A percentile compares a stretch with the other conserved stretches of the same genome.
phyloP scores from a whole-genome alignment of 306 rosid genomes.

The Castanospermum australe region DNA sequence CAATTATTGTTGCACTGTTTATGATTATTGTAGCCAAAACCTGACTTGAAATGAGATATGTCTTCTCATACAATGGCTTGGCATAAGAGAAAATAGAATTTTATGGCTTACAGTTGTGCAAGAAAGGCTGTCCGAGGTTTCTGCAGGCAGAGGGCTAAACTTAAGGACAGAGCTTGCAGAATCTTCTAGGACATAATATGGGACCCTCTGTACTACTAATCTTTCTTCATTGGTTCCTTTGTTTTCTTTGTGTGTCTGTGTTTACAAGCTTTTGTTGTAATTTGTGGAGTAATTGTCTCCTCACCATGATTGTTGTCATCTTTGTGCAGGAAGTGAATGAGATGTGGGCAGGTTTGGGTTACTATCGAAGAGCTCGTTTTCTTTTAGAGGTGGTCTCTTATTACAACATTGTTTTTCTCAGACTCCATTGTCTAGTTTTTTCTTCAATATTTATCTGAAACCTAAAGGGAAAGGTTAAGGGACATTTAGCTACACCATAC shows the following conservation, averaged over 20 bases:
- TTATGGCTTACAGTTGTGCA: not conserved
- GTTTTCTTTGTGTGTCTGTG: not conserved
- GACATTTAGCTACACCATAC: not conserved
- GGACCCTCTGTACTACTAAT: not conserved
- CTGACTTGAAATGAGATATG: not conserved
- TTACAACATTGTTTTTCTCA: conserved; percentile 2
- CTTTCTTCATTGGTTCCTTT: not conserved
- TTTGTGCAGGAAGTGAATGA: conserved; percentile 84
- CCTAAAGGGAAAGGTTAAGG: not conserved
- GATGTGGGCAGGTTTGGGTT: conserved; percentile 95
- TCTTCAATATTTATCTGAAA: not conserved
- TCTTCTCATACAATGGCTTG: not conserved
- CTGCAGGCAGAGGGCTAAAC: not conserved
- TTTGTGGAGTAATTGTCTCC: not conserved
- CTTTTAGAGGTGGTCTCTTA: conserved; percentile 67
- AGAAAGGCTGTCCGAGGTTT: conserved; percentile 2
- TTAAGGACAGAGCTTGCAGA: not conserved
- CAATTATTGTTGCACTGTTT: not conserved
- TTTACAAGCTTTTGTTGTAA: conserved; percentile 6
- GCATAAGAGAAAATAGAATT: not conserved
- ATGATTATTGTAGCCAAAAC: not conserved
- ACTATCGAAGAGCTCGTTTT: conserved; percentile 91
- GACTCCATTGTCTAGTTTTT: not conserved
- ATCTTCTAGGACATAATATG: not conserved
- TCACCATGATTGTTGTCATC: conserved; percentile 4